Evolutionary conservation across 2,329 filamentous ascomycete genomes (phyloP), one percentile per base, ranked within the genome.

Genomic region (Aspergillus aculeatinus): DNA sequence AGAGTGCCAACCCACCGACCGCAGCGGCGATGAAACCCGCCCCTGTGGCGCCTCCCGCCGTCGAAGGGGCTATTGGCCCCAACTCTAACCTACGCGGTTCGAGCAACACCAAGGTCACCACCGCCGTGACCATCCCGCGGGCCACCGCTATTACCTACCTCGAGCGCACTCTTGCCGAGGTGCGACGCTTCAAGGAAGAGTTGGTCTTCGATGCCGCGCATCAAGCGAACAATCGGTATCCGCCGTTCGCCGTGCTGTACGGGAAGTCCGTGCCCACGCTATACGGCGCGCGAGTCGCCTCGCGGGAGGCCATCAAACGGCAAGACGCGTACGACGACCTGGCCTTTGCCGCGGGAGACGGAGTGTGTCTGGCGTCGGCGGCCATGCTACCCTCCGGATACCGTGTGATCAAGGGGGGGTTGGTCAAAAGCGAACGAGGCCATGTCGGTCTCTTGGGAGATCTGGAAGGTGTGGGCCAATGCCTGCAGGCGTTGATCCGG

Each of bases 361-460:
- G 93, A 0, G 93, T 98, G 0, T 92, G 94, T 57, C 82, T 97
- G 6, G 91, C 93, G 0, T 86, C 86, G 54, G 91, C 94, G 62
- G 90, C 92, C 0, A 94, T 96, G 90, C 76, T 96, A 48, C 93
- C 93, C 0, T 78, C 85, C 2, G 92, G 92, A 0, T 97, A 96
- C 72, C 82, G 84, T 52, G 81, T 90, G 39, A 91, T 88, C 1
- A 85, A 83, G 50, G 89, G 88, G 12, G 92, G 92, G 0, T 80
- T 91, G 19, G 85, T 96, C 12, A 88, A 86, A 66, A 92, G 89
- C 57, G 91, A 96, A 65, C 82, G 92, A 3, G 93, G 94, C 0
- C 94, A 98, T 77, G 89, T 97, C 39, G 92, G 90, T 1, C 81
- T 98, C 70, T 76, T 97, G 33, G 93, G 93, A 0, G 93, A 97